Evolutionary conservation across 371 early-diverging fungal genomes (phyloP).

Genomic region (Mortierella sp.): DNA sequence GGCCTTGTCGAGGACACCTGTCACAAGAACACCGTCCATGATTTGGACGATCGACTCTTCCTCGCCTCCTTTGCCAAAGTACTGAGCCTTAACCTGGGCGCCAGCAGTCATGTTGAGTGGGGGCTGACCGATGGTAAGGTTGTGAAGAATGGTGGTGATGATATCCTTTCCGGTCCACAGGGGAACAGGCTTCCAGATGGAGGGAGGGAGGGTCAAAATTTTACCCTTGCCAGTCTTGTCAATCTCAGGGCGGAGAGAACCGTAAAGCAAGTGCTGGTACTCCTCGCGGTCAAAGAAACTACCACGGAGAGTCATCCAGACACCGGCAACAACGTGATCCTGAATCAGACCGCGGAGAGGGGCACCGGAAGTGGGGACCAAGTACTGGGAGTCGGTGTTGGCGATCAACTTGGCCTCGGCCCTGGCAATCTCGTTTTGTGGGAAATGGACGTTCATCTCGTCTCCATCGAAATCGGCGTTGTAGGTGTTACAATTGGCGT

Average conservation of each 20-base stretch:
- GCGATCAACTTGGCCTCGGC: conserved; percentile 98
- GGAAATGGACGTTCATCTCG: conserved; percentile 99
- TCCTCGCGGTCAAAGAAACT: conserved; percentile 93
- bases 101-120: conserved; percentile 93
- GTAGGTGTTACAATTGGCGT: conserved; percentile 97
- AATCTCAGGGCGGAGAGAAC: conserved; percentile 84
- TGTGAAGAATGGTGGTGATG: conserved; percentile 89
- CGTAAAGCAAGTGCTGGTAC: conserved; percentile 96
- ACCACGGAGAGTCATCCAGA: conserved; percentile 93
- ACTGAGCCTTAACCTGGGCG: conserved; percentile 88
- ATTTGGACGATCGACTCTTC: conserved; percentile 91
- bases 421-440: conserved; percentile 97
- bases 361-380: conserved; percentile 98
- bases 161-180: conserved; percentile 99
- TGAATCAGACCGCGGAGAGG: conserved; percentile 99
- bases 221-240: conserved; percentile 80
- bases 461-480: conserved; percentile 99
- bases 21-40: conserved; percentile 90
- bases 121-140: conserved; percentile 84
- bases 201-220: conserved; percentile 87
- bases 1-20: conserved; percentile 98
- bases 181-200: conserved; percentile 89
- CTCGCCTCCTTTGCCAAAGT: conserved; percentile 85
- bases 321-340: conserved; percentile 99
- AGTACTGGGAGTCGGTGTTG: conserved; percentile 97